Percentiles rank a stretch among this genome's conserved stretches.
These are phyloP conservation scores for Kluyveromyces sp. DNA, from an alignment of 1,139 yeast genomes.

Conservation along the genomic window DNA sequence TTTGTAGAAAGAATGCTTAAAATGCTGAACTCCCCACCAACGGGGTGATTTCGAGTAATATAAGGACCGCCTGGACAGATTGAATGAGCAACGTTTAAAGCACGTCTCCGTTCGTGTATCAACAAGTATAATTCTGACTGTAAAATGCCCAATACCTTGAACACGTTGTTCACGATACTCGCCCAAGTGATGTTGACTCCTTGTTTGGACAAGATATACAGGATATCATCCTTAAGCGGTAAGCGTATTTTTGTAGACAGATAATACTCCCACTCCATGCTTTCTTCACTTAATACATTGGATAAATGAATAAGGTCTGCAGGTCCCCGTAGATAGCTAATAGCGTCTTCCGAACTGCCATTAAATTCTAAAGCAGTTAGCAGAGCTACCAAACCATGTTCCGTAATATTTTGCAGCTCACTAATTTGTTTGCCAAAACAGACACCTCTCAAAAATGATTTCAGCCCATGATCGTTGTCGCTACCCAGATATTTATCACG, in stretches of 20 bases:
- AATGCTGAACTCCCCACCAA: constrained; percentile 23
- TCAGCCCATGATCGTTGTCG: constrained; percentile 31
- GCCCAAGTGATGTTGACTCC: constrained; percentile 12
- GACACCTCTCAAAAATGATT: constrained; percentile 48
- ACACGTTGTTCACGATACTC: constrained; percentile 27
- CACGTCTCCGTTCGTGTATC: constrained; percentile 10
- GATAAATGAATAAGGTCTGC: constrained; percentile 48
- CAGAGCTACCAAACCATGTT: constrained; percentile 47
- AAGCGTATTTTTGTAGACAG: constrained; percentile 37
- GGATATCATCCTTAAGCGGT: constrained; percentile 38
- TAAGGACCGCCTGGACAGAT: constrained; percentile 20
- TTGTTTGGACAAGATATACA: constrained; percentile 23
- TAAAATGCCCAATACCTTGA: constrained; percentile 46
- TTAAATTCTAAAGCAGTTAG: constrained; percentile 44
- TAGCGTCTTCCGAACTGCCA: constrained; percentile 45
- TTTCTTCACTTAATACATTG: constrained; percentile 31
- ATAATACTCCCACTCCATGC: constrained; percentile 28
- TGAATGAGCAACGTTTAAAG: constrained; percentile 14
- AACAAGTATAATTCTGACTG: constrained; percentile 16
- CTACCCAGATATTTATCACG: constrained; percentile 29
- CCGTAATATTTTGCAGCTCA: constrained; percentile 29
- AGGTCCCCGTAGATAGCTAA: constrained; percentile 18
- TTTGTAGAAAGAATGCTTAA: no score
- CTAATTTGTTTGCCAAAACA: constrained; percentile 44
- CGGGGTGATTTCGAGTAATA: constrained; percentile 19